These are phyloP conservation scores for Pichia pseudocactophila DNA, from an alignment of 805 yeast species.

Conservation along the genomic window DNA sequence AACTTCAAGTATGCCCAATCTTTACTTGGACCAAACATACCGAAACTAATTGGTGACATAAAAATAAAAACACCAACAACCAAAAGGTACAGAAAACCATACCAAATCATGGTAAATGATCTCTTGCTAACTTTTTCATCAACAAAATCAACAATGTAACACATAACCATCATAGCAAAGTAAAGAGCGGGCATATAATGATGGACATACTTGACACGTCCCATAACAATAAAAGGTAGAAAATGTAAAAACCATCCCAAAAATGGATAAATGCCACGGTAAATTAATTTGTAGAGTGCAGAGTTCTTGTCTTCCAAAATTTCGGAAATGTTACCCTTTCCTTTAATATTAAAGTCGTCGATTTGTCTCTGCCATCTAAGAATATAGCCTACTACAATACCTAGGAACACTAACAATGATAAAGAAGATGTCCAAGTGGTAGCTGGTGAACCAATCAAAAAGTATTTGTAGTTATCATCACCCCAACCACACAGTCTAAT, in stretches of 20 bases:
- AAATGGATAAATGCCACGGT: slow-evolving; percentile 78
- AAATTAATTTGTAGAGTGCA: slow-evolving; percentile 27
- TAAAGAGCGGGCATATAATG: slow-evolving; percentile 93
- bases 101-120: slow-evolving; percentile 28
- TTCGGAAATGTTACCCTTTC: slow-evolving; percentile 12
- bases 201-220: slow-evolving; percentile 93
- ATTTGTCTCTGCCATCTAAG: slow-evolving; percentile 81
- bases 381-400: slow-evolving; percentile 35
- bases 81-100: slow-evolving; percentile 36
- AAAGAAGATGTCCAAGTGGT: slow-evolving; percentile 68
- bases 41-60: slow-evolving; percentile 66
- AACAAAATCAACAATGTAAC: slow-evolving; percentile 45
- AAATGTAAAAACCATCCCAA: slow-evolving; percentile 86
- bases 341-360: slow-evolving; percentile 38
- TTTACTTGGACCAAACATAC: slow-evolving; percentile 55
- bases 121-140: slow-evolving; percentile 17
- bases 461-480: slow-evolving; percentile 49
- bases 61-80: slow-evolving; percentile 51
- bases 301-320: slow-evolving; percentile 7
- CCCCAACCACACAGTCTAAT: slow-evolving; percentile 72
- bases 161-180: slow-evolving; percentile 78
- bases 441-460: slow-evolving; percentile 67
- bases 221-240: slow-evolving; percentile 85
- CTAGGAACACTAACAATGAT: slow-evolving; percentile 47
- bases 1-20: slow-evolving; percentile 45